Evolutionary conservation across 2,329 filamentous ascomycete genomes (phyloP), one percentile per base, ranked within the genome.

Genomic region (Aspergillus ibericus): DNA sequence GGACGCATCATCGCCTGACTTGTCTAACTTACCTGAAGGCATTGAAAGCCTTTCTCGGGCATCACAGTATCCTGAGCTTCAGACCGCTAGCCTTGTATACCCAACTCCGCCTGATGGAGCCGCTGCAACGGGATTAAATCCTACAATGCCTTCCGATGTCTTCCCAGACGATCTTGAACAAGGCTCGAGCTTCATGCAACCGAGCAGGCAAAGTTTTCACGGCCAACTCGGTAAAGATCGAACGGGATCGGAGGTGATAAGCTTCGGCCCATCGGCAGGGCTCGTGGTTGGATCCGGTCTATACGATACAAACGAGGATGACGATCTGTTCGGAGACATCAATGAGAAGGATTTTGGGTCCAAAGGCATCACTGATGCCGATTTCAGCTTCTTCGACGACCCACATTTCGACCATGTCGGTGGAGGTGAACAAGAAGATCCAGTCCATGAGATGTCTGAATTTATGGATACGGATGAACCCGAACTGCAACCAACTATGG

Each of bases 361-460:
- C n/a, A 81, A 81, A 64, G 80, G 78, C n/a, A 80, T 86, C 20
- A 85, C 81, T 2, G 85, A 87, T 65, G 84, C 81, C 4, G 85
- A 88, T 65, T 88, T 87, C 69, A 85, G 81, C 67, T 88, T 87
- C 68, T 88, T 88, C 64, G 85, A 88, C 67, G 81, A 82, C 32
- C 81, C 81, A 48, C 77, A 72, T 42, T 73, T 74, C 49, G 69
- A 68, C 9, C 59, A 59, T 7, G 65, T 70, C 53, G 65, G 59
- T 46, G 58, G 59, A 46, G 63, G 57, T 20, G 53, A 60, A 18
- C 44, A 53, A n/a, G 18, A 52, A 9, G 60, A 62, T n/a, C 56
- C 64, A 48, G 27, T 36, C 6, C 56, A 63, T 36, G 64, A 63
- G 27, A 53, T 56, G 13, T 50, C 61, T 40, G 56, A 66, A 47